Base-by-base conservation (phyloP, 2,329 filamentous ascomycete genomes). In the Xylaria sp. region DNA sequence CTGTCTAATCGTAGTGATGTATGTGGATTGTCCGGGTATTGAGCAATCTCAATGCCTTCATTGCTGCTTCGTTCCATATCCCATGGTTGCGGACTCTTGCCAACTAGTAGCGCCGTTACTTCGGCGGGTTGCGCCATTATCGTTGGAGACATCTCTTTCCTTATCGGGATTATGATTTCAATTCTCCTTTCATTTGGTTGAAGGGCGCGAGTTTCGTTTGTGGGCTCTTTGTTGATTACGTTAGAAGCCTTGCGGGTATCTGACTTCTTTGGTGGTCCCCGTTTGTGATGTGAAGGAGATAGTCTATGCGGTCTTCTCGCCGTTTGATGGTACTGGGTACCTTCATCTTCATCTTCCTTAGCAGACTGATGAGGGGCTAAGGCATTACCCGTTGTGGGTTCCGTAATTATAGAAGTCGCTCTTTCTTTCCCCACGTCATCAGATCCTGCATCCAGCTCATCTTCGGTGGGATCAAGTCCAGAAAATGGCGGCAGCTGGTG, bases 101-200 rank as follows among this genome's bases (percentile, higher is more conserved):
- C 13, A 1, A 21, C 23, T 23, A 53, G 12, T 10, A 21, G 44
- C 13, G 23, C 29, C 2, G 23, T 16, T 5, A 27, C 32, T 48
- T 63, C 23, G 1, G 37, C 8, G 0, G 3, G 35, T 32, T 59
- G 44, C 53, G 16, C 44, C 18, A 5, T 58, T 44, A 65, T 44
- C 2, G 51, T 35, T 63, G 50, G 29, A 4, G 32, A 29, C 3
- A 65, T 32, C 18, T 16, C 23, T 37, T 57, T 69, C 47, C 55
- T 66, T 23, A 60, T 66, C 18, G 70, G 69, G 18, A 72, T 57
- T 27, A 72, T 29, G 44, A 72, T 61, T 50, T 72, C 70, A 51
- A 72, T 72, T 35, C 66, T 65, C 23, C 61, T 67, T 63, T 65
- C 57, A 48, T 69, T 51, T 37, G 61, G 54, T 63, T 42, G 29